Conservation (phyloP, 2,329 filamentous ascomycete species). For the Fusarium albidum region DNA sequence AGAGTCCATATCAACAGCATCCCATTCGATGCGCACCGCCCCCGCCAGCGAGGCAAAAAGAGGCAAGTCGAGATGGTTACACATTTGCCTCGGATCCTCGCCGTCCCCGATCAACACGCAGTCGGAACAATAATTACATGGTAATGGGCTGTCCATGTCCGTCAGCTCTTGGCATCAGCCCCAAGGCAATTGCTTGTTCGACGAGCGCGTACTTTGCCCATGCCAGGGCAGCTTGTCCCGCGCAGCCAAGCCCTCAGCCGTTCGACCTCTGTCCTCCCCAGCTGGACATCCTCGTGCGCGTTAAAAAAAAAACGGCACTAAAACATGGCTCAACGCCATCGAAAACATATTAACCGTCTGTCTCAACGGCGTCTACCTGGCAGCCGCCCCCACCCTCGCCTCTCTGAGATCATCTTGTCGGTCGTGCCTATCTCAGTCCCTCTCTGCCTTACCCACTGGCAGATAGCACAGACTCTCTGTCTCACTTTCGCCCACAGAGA, state of each 20-base stretch:
- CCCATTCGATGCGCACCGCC: background rate
- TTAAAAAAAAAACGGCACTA: conserved; percentile 6
- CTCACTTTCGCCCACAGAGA: background rate
- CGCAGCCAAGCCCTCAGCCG: background rate
- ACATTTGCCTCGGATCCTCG: background rate
- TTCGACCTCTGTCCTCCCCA: background rate
- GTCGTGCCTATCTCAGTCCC: background rate
- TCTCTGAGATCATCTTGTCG: conserved; percentile 6
- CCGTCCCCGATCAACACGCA: background rate
- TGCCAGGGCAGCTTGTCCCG: background rate
- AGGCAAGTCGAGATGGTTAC: conserved; percentile 1
- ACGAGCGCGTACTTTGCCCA: background rate
- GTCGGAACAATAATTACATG: background rate
- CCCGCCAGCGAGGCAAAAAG: background rate
- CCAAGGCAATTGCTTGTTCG: background rate
- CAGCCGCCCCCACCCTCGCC: conserved; percentile 14
- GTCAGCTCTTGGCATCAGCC: conserved; percentile 7
- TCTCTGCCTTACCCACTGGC: conserved; percentile 1
- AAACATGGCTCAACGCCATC: conserved; percentile 17
- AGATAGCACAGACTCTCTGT: conserved; percentile 2
- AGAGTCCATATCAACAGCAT: no score
- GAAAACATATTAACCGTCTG: conserved; percentile 10
- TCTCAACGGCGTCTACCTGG: conserved; percentile 18
- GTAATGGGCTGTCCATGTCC: background rate
- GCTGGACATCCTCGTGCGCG: background rate